Percentiles rank a stretch among this genome's conserved stretches.
Evolutionary conservation across 2,329 filamentous ascomycete genomes (phyloP).

Genomic region (Tympanopsis confertula): DNA sequence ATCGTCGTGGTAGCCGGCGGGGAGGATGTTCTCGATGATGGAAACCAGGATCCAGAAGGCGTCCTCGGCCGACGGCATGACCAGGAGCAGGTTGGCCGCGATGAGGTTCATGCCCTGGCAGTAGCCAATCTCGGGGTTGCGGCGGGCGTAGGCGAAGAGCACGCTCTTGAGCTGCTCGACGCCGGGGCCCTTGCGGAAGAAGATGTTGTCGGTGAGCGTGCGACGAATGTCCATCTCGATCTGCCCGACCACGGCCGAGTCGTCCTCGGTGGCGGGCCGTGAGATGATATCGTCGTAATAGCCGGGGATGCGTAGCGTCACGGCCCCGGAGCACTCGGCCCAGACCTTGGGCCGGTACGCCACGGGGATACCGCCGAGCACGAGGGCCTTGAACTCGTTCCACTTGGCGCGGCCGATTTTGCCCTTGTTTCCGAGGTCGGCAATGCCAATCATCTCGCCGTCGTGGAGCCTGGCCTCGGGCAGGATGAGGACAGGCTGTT

Average conservation of each 20-base stretch:
- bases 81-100: constrained; percentile 55
- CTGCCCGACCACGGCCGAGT: constrained; percentile 47
- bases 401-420: constrained; percentile 59
- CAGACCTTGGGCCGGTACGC: constrained; percentile 57
- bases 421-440: constrained; percentile 56
- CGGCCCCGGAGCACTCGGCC: constrained; percentile 62
- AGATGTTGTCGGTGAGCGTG: constrained; percentile 63
- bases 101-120: constrained; percentile 70
- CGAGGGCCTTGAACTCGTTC: constrained; percentile 56
- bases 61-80: constrained; percentile 61
- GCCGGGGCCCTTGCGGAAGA: constrained; percentile 59
- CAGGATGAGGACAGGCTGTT: constrained; percentile 31
- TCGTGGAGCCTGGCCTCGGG: constrained; percentile 50
- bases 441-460: constrained; percentile 56
- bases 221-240: constrained; percentile 64
- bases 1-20: constrained; percentile 57
- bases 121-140: constrained; percentile 59
- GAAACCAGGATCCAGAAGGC: constrained; percentile 62
- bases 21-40: constrained; percentile 62
- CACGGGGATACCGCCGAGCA: constrained; percentile 59
- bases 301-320: constrained; percentile 52
- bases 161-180: constrained; percentile 55
- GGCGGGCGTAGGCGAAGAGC: constrained; percentile 56
- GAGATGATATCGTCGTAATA: constrained; percentile 55
- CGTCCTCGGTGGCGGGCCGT: constrained; percentile 20